Evolutionary conservation across 352 stramenopile genomes (phyloP), one percentile per base, ranked within the genome.

Genomic region (Globisporangium recalcitrans): DNA sequence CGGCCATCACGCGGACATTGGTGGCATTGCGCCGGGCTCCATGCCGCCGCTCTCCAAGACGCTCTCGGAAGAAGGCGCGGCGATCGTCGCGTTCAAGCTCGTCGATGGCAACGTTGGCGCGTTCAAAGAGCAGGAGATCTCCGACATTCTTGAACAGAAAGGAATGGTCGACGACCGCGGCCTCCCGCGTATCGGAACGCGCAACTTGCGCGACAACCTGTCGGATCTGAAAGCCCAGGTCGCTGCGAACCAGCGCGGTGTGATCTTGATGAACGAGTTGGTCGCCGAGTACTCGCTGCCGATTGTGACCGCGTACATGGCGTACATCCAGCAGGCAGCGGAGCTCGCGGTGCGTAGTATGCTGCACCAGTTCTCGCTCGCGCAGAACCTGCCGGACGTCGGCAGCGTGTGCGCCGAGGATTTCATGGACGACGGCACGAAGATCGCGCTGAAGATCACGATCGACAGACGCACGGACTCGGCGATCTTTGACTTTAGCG

Each of bases 21-120:
- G 97, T 52, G 97, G 97, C 22, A 99, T 99, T 57, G 90, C 96
- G 2, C 97, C 97, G 26, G 87, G 87, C 4, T 95, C 85, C 0
- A 98, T 99, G 97, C 96, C 97, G 56, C 96, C 96, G 26, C 77
- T 98, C 26, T 98, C 90, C 21, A 98, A 97, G 65, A 95, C 71
- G 16, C 74, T 99, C 51, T 93, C 95, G 46, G 92, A 99, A 74
- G 97, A 99, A 87, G 97, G 97, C 40, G 97, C 97, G 14, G 97
- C 95, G n/a, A 99, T 99, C 72, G 86, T 99, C 36, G 96, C 97
- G 0, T 99, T 99, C 79, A 99, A 99, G 71, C 78, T 99, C 9
- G 96, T 99, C 6, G 81, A 93, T n/a, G 85, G 85, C 14, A 88
- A 90, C 24, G 71, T 91, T 49, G 96, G 96, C 6, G 74, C 90